Percentiles rank a stretch among this genome's conserved stretches.
These are phyloP conservation scores for Ascochyta lentis DNA, from an alignment of 2,329 filamentous ascomycete genomes.

Conservation along the genomic window DNA sequence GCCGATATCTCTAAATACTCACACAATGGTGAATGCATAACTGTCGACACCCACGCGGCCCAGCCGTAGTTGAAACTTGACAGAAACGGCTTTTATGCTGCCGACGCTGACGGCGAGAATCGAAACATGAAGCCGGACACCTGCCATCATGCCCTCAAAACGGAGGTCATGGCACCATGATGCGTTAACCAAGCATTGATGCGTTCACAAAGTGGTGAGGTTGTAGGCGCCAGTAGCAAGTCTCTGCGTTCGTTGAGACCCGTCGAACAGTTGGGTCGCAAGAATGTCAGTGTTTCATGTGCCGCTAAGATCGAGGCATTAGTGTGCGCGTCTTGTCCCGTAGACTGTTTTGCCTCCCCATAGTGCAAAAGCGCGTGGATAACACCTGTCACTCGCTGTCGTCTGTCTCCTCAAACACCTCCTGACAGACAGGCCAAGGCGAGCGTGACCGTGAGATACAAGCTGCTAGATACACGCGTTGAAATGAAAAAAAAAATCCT, in stretches of 20 bases:
- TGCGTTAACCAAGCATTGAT: conserved; percentile 6
- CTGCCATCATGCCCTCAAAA: not conserved
- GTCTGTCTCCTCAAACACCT: not conserved
- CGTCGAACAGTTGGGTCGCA: not conserved
- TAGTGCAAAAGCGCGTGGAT: not conserved
- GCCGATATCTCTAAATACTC: conserved; percentile 1
- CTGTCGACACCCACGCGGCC: conserved; percentile 27
- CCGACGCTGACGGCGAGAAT: not conserved
- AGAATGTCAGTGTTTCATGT: conserved; percentile 34
- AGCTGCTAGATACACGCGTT: not conserved
- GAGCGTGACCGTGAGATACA: not conserved
- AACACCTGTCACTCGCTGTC: not conserved
- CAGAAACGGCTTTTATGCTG: conserved; percentile 20
- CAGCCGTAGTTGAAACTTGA: conserved; percentile 26
- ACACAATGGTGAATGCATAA: not conserved
- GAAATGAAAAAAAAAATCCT: no score
- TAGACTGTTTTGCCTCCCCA: conserved; percentile 25
- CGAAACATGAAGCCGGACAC: conserved; percentile 1
- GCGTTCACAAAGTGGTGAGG: not conserved
- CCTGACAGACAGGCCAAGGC: not conserved
- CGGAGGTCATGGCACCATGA: conserved; percentile 9
- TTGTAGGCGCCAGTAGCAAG: not conserved
- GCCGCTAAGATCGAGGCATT: conserved; percentile 25
- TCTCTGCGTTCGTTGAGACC: conserved; percentile 1
- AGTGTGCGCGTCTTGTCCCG: conserved; percentile 24